Conservation (phyloP, 768 basidiomycete species). For the Termitomyces sp. region DNA sequence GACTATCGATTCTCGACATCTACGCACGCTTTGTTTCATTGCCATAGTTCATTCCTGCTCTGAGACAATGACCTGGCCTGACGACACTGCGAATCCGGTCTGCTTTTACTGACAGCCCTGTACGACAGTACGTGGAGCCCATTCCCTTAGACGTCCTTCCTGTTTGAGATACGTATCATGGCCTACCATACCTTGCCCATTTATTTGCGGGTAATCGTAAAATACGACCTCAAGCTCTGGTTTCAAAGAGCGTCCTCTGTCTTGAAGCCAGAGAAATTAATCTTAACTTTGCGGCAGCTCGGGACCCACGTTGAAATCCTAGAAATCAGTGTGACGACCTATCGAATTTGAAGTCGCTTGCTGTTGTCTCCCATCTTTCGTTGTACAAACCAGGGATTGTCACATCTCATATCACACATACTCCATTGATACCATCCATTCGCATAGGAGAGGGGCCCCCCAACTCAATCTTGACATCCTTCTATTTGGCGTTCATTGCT, state of each 20-base stretch:
- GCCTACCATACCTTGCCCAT: slow-evolving; percentile 10
- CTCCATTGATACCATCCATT: background rate
- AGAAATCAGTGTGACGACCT: slow-evolving; percentile 15
- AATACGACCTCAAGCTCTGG: slow-evolving; percentile 18
- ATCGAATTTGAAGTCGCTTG: slow-evolving; percentile 12
- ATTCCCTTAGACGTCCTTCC: too few species aligned
- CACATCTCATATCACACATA: slow-evolving; percentile 1
- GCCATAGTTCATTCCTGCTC: too few species aligned
- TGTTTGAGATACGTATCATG: slow-evolving; percentile 17
- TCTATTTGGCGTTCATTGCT: slow-evolving; percentile 10
- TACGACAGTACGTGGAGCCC: too few species aligned
- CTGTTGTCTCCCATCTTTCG: slow-evolving; percentile 17
- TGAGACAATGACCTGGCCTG: too few species aligned
- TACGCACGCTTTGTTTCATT: too few species aligned
- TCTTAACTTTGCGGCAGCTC: slow-evolving; percentile 11
- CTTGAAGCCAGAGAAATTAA: slow-evolving; percentile 5
- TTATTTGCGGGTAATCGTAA: slow-evolving; percentile 10
- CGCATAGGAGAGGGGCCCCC: background rate
- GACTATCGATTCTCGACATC: too few species aligned
- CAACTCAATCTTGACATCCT: slow-evolving; percentile 5
- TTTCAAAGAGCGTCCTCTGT: slow-evolving; percentile 13
- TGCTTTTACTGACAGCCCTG: too few species aligned
- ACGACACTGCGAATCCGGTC: too few species aligned
- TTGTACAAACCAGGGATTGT: slow-evolving; percentile 15
- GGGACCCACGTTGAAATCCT: slow-evolving; percentile 4